Percentiles rank a stretch among this genome's conserved stretches.
These are phyloP conservation scores for Cercophora samala DNA, from an alignment of 495 filamentous ascomycete species.

Conservation along the genomic window DNA sequence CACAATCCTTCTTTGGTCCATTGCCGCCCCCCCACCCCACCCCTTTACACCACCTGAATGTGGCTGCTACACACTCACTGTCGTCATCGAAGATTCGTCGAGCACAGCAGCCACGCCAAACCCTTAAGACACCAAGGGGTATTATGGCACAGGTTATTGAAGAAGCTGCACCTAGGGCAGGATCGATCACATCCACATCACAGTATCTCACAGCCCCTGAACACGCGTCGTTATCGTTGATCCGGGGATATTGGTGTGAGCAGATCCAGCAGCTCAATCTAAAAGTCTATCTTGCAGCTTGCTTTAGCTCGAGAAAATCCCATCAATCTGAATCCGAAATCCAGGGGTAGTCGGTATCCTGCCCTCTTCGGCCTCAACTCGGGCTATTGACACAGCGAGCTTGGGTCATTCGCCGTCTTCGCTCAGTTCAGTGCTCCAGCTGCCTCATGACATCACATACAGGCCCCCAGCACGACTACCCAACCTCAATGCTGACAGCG, in stretches of 20 bases:
- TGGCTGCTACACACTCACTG: neutral
- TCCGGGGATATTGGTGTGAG: neutral
- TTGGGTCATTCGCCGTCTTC: neutral
- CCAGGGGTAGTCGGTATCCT: neutral
- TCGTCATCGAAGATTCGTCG: neutral
- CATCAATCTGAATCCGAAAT: neutral
- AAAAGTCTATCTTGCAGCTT: constrained; percentile 2
- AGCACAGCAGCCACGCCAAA: neutral
- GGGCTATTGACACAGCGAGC: neutral
- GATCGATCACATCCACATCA: neutral
- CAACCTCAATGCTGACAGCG: neutral
- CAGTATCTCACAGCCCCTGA: neutral
- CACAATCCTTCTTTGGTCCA: neutral
- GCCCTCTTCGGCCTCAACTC: neutral
- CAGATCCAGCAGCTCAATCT: constrained; percentile 3
- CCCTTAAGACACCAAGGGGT: neutral
- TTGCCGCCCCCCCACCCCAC: neutral
- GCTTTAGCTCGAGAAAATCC: constrained; percentile 1
- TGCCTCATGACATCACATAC: neutral
- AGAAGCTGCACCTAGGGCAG: neutral
- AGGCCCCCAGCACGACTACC: neutral
- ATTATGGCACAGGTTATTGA: neutral
- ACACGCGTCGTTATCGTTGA: neutral
- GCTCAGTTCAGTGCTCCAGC: neutral
- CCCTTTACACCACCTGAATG: neutral